Evolutionary conservation across 495 filamentous ascomycete genomes (phyloP).

Genomic region (Darksidea phi): DNA sequence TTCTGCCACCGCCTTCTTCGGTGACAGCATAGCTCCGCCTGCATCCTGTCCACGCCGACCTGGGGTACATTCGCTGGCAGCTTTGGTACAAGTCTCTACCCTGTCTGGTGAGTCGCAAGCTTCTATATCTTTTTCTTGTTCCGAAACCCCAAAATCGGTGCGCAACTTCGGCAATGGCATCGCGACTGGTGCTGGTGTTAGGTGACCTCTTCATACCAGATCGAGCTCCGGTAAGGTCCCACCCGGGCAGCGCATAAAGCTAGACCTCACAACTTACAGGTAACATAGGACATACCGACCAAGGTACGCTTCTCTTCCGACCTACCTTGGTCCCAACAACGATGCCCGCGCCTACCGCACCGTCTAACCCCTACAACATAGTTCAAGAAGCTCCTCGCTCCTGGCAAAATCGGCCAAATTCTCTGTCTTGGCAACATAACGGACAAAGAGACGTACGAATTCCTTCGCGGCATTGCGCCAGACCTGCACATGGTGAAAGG

Average conservation of each 20-base stretch:
- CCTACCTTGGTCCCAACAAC: neutral
- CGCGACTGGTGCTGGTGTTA: constrained; percentile 83
- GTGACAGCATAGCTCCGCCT: too few relatives aligned
- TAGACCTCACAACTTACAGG: constrained; percentile 31
- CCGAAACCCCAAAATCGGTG: too few relatives aligned
- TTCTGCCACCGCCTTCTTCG: too few relatives aligned
- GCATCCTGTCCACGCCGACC: too few relatives aligned
- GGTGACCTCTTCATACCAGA: constrained; percentile 98
- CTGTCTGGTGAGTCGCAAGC: too few relatives aligned
- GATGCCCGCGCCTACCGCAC: constrained; percentile 6
- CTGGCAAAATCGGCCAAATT: constrained; percentile 96
- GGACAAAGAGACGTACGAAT: constrained; percentile 89
- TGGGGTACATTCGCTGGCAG: too few relatives aligned
- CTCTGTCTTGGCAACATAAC: constrained; percentile 97
- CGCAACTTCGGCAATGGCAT: constrained; percentile 57
- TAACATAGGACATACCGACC: constrained; percentile 74
- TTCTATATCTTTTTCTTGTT: too few relatives aligned
- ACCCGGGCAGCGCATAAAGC: neutral
- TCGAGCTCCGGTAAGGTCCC: constrained; percentile 68
- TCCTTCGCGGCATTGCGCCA: constrained; percentile 84
- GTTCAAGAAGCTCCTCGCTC: constrained; percentile 98
- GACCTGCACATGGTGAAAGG: constrained; percentile 96
- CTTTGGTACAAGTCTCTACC: too few relatives aligned
- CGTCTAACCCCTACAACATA: constrained; percentile 41
- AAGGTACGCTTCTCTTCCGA: constrained; percentile 60